These are phyloP conservation scores for Candida nonsorbophila DNA, from an alignment of 805 yeast species.

Conservation along the genomic window DNA sequence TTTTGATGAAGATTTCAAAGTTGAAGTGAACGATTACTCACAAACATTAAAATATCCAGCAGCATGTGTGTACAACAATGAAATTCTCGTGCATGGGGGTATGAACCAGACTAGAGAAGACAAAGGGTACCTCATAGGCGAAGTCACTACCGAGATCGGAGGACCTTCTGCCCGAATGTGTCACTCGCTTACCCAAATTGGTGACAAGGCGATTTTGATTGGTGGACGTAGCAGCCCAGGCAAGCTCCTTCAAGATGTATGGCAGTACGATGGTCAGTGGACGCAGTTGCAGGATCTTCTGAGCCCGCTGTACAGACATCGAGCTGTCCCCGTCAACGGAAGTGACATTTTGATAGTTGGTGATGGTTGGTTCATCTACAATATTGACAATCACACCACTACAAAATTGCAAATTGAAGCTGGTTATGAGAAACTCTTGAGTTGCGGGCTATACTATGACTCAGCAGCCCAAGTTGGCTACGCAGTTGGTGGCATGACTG, in stretches of 20 bases:
- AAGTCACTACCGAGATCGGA: constrained; percentile 16
- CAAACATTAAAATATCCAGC: constrained; percentile 45
- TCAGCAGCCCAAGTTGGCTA: constrained; percentile 24
- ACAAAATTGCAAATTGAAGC: constrained; percentile 9
- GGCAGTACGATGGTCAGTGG: constrained; percentile 36
- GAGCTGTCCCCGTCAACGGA: constrained; percentile 22
- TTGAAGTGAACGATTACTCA: no score
- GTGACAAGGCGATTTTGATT: constrained; percentile 30
- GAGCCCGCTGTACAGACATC: constrained; percentile 47
- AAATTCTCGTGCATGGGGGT: constrained; percentile 36
- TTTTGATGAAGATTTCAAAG: not conserved
- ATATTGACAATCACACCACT: constrained; percentile 1
- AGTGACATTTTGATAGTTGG: constrained; percentile 45
- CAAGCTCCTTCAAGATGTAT: constrained; percentile 28
- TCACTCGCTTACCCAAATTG: constrained; percentile 43
- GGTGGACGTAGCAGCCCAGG: constrained; percentile 73
- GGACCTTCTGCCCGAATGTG: constrained; percentile 46
- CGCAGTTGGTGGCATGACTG: constrained; percentile 45
- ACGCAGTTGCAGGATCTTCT: constrained; percentile 30
- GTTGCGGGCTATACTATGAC: constrained; percentile 32
- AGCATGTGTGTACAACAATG: constrained; percentile 14
- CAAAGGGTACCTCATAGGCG: constrained; percentile 5
- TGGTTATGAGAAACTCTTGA: constrained; percentile 18
- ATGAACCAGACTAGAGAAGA: constrained; percentile 24
- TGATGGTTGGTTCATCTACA: constrained; percentile 22